Evolutionary conservation across 495 filamentous ascomycete genomes (phyloP).

Genomic region (Beverwykella pulmonaria): DNA sequence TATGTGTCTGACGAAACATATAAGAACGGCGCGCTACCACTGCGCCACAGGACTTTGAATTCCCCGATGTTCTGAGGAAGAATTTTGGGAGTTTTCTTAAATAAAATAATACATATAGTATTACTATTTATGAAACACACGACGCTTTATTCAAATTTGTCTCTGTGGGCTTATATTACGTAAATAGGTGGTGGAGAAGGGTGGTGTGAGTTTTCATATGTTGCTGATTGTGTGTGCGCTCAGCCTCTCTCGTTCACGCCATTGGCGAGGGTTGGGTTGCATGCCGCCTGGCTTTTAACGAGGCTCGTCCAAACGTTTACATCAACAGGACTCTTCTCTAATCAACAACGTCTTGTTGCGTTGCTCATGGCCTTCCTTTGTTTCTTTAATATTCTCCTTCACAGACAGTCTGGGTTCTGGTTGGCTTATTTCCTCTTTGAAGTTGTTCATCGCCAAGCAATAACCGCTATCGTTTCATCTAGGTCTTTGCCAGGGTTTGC

Average conservation of each 20-base stretch:
- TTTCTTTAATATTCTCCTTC: no score
- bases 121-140: not conserved
- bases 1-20: conserved; percentile 41
- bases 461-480: no score
- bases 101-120: not conserved
- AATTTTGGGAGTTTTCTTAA: not conserved
- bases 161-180: not conserved
- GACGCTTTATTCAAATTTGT: not conserved
- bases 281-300: not conserved
- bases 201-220: not conserved
- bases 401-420: no score
- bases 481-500: no score
- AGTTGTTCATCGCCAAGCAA: no score
- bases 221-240: not conserved
- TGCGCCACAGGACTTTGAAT: conserved; percentile 36
- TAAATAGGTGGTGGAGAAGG: not conserved
- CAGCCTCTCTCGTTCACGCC: not conserved
- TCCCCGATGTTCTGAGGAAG: not conserved
- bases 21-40: conserved; percentile 44
- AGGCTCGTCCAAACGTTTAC: not conserved
- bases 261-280: not conserved
- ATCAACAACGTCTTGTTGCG: not conserved
- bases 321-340: not conserved
- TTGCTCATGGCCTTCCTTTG: no score
- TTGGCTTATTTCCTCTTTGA: no score